phyloP scores from a whole-genome alignment of 495 filamentous ascomycete genomes.

The Amorphotheca resinae region DNA sequence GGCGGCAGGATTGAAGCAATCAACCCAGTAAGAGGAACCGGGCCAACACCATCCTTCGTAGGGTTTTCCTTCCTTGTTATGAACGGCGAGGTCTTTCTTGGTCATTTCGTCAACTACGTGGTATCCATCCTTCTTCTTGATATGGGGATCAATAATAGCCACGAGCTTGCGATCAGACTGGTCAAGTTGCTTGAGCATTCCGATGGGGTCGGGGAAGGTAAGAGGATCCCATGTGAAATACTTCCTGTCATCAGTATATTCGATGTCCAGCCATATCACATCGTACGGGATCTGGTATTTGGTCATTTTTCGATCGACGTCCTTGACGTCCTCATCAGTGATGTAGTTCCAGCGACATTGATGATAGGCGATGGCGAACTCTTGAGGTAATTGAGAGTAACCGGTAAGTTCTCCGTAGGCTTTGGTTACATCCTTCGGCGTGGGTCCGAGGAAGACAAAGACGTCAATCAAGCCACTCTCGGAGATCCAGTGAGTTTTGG shows the following conservation, averaged over 20 bases:
- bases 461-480: conserved; percentile 82
- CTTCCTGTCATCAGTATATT: conserved; percentile 90
- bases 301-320: conserved; percentile 93
- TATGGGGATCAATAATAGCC: conserved; percentile 90
- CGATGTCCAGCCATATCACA: conserved; percentile 96
- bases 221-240: conserved; percentile 95
- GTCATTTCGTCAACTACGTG: conserved; percentile 66
- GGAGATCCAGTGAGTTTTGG: conserved; percentile 93
- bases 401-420: conserved; percentile 88
- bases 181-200: conserved; percentile 79
- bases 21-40: conserved; percentile 89
- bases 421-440: conserved; percentile 64
- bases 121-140: conserved; percentile 81
- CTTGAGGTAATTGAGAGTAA: conserved; percentile 79
- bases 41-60: conserved; percentile 99
- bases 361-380: conserved; percentile 87
- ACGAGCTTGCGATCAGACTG: conserved; percentile 80
- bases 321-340: conserved; percentile 89
- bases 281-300: conserved; percentile 92
- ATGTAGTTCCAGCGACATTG: conserved; percentile 99
- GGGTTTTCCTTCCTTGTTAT: conserved; percentile 77
- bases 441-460: conserved; percentile 87
- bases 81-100: conserved; percentile 66
- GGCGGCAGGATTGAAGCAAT: conserved; percentile 82
- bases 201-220: conserved; percentile 71